These are phyloP conservation scores for Suillus fuscotomentosus DNA, from an alignment of 768 basidiomycete species.

Conservation along the genomic window DNA sequence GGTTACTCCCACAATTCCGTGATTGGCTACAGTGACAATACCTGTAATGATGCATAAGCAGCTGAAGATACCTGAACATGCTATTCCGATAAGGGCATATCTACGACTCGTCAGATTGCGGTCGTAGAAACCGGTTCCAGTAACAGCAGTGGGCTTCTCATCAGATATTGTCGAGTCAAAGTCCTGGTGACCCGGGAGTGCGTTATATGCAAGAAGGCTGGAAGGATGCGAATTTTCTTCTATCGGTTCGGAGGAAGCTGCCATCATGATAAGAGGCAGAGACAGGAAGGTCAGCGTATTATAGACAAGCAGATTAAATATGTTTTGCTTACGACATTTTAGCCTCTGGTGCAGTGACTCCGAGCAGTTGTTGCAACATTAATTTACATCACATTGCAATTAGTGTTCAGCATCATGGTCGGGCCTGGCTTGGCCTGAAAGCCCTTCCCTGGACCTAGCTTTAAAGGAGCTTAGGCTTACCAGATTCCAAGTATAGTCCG, in stretches of 20 bases:
- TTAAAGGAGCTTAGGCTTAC: too few species aligned
- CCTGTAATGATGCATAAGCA: background rate
- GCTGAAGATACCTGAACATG: conserved; percentile 20
- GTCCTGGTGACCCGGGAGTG: conserved; percentile 2
- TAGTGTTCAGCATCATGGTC: too few species aligned
- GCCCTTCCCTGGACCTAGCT: too few species aligned
- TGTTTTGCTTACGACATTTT: too few species aligned
- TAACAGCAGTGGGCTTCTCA: conserved; percentile 12
- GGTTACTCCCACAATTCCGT: too few species aligned
- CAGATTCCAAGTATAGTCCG: too few species aligned
- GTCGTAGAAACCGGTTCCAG: conserved; percentile 24
- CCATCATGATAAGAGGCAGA: background rate
- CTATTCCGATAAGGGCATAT: conserved; percentile 23
- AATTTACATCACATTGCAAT: too few species aligned
- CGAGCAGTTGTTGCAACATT: too few species aligned
- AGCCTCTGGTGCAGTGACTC: too few species aligned
- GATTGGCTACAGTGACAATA: too few species aligned
- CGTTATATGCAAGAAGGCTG: background rate
- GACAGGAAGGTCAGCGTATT: background rate
- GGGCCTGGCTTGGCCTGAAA: too few species aligned
- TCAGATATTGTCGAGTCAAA: conserved; percentile 21
- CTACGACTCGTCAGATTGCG: conserved; percentile 22
- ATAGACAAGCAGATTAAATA: background rate
- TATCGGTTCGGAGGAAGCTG: background rate
- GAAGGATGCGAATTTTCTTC: background rate